Percentiles rank a stretch among this genome's conserved stretches.
Evolutionary conservation across 2,329 filamentous ascomycete genomes (phyloP).

Genomic region (Arthrobotrys sphaeroides): DNA sequence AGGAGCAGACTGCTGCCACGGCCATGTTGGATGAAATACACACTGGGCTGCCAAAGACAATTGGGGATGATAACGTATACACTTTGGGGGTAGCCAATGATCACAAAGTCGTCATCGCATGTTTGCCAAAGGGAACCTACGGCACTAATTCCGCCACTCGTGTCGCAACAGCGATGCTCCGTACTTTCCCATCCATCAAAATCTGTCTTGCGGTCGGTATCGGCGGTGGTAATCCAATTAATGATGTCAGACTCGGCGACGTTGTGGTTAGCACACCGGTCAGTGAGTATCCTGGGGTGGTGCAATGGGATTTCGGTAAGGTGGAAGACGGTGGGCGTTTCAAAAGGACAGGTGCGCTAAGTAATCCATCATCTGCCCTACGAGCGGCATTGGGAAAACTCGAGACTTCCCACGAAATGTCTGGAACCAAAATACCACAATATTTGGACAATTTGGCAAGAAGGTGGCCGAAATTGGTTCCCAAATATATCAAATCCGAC

Average conservation of each 20-base stretch:
- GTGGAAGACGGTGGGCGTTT: neutral
- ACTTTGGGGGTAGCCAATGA: slow-evolving; percentile 56
- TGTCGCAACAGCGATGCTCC: too few species aligned
- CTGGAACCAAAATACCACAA: slow-evolving; percentile 1
- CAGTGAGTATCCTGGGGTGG: neutral
- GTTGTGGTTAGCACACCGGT: slow-evolving; percentile 10
- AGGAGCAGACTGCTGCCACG: slow-evolving; percentile 44
- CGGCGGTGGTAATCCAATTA: too few species aligned
- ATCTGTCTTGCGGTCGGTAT: too few species aligned
- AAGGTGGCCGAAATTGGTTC: neutral
- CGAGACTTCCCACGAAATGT: neutral
- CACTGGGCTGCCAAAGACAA: slow-evolving; percentile 6
- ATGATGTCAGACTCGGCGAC: too few species aligned
- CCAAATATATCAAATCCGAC: neutral
- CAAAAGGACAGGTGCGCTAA: slow-evolving; percentile 1
- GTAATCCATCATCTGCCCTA: neutral
- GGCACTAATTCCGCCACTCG: too few species aligned
- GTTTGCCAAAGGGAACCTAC: slow-evolving; percentile 58
- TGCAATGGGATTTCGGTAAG: slow-evolving; percentile 25
- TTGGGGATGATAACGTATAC: slow-evolving; percentile 56
- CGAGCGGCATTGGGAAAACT: slow-evolving; percentile 7
- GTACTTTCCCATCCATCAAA: too few species aligned
- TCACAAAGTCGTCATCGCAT: slow-evolving; percentile 60
- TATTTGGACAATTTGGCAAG: slow-evolving; percentile 3
- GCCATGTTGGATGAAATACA: slow-evolving; percentile 56